Conservation (phyloP, 306 rosid genomes). For the Trifolium fragiferum region DNA sequence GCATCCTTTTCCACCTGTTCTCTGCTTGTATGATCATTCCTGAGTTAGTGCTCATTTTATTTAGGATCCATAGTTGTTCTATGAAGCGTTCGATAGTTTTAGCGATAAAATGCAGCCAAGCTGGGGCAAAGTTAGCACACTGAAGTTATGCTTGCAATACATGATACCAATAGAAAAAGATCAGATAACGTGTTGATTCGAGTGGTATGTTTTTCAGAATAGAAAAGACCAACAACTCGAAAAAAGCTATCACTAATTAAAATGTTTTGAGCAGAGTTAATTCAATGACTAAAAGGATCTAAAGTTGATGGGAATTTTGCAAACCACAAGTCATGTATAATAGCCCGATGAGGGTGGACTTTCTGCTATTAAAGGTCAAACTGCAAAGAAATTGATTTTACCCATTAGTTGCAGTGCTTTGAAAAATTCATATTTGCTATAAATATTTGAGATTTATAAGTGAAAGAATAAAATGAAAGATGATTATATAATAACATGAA, state of each 20-base stretch:
- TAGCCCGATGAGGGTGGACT: not conserved
- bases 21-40: conserved; percentile 42
- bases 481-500: too few relatives aligned
- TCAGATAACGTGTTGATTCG: not conserved
- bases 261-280: not conserved
- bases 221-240: not conserved
- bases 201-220: conserved; percentile 10
- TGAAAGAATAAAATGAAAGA: too few relatives aligned
- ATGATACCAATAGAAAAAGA: not conserved
- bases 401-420: not conserved
- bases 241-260: not conserved
- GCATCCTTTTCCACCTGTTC: conserved; percentile 24
- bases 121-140: conserved; percentile 16
- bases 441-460: too few relatives aligned
- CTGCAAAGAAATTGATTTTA: not conserved
- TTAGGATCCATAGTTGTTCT: conserved; percentile 38
- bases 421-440: too few relatives aligned
- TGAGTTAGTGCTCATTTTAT: conserved; percentile 41
- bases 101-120: conserved; percentile 35
- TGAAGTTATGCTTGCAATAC: conserved; percentile 4
- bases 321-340: not conserved
- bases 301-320: not conserved
- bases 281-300: not conserved
- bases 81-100: conserved; percentile 27
- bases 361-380: not conserved